Conservation (phyloP, 768 basidiomycete genomes). For the Dictyophora rubrovolvata region DNA sequence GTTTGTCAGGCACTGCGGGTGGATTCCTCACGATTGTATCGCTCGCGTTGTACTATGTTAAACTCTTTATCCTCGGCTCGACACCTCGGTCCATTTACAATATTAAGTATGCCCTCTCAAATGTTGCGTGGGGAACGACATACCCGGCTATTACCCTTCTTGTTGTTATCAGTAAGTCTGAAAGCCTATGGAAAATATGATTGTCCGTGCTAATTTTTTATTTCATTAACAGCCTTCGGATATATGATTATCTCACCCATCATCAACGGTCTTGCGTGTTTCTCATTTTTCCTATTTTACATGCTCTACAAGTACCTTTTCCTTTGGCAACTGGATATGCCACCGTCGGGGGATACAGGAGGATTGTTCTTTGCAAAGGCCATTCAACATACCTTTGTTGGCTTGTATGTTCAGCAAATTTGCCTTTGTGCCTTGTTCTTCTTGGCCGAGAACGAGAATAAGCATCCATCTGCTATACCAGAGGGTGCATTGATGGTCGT, state of each 20-base stretch:
- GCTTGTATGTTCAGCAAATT: slow-evolving; percentile 83
- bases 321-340: slow-evolving; percentile 69
- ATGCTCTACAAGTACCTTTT: slow-evolving; percentile 78
- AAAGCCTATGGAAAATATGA: not conserved
- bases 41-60: slow-evolving; percentile 81
- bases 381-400: slow-evolving; percentile 86
- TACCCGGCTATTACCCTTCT: slow-evolving; percentile 70
- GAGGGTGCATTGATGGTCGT: slow-evolving; percentile 81
- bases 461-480: slow-evolving; percentile 47
- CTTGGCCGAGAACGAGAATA: slow-evolving; percentile 51
- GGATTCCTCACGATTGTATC: slow-evolving; percentile 73
- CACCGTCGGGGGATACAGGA: slow-evolving; percentile 65
- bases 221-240: slow-evolving; percentile 38
- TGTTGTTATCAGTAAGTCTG: slow-evolving; percentile 63
- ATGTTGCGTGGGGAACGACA: slow-evolving; percentile 66
- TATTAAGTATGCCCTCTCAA: slow-evolving; percentile 67
- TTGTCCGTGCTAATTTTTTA: not conserved
- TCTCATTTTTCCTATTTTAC: slow-evolving; percentile 78
- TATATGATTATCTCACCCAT: slow-evolving; percentile 89
- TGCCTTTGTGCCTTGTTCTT: slow-evolving; percentile 78
- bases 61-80: slow-evolving; percentile 75
- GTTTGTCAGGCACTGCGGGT: slow-evolving; percentile 66
- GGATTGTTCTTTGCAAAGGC: slow-evolving; percentile 95
- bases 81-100: slow-evolving; percentile 79
- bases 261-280: slow-evolving; percentile 81